phyloP scores from a whole-genome alignment of 176 grass and related monocot genomes.

The Hsuehochloa calcarea region DNA sequence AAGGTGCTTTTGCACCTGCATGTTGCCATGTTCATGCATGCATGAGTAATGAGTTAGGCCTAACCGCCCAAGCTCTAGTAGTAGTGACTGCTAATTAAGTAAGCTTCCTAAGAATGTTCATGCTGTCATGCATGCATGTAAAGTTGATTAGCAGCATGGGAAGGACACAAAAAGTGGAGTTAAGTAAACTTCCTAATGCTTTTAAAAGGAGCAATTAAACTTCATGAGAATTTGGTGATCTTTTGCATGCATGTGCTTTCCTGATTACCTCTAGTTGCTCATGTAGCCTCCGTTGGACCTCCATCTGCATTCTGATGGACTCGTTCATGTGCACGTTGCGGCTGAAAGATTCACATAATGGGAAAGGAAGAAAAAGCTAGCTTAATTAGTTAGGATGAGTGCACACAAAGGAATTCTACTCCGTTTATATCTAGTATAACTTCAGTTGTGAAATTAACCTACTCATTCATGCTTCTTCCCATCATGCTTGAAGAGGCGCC shows the following conservation, averaged over 20 bases:
- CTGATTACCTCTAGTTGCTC: constrained; percentile 84
- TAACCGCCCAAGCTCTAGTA: not conserved
- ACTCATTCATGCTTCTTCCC: constrained; percentile 88
- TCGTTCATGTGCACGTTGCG: constrained; percentile 79
- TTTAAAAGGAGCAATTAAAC: constrained; percentile 35
- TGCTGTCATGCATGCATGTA: not conserved
- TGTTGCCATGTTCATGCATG: constrained; percentile 9
- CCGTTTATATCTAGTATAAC: not conserved
- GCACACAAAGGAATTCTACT: constrained; percentile 9
- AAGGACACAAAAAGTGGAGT: constrained; percentile 20
- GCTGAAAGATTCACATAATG: constrained; percentile 44
- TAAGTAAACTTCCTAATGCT: constrained; percentile 49
- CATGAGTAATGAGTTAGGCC: constrained; percentile 7
- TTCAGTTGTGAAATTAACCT: constrained; percentile 28
- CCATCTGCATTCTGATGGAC: constrained; percentile 88
- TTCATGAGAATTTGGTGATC: constrained; percentile 34
- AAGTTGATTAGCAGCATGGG: constrained; percentile 19
- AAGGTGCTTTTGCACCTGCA: constrained; percentile 91
- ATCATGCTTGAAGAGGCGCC: constrained; percentile 74
- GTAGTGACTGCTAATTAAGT: constrained; percentile 11
- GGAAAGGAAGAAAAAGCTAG: not conserved
- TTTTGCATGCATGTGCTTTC: constrained; percentile 18
- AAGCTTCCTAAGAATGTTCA: constrained; percentile 33
- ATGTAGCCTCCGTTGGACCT: constrained; percentile 90
- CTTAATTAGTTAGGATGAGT: constrained; percentile 22